Percentiles rank a stretch among this genome's conserved stretches.
Conservation (phyloP, 345 rosid species). For the Eutrema heterophyllum region DNA sequence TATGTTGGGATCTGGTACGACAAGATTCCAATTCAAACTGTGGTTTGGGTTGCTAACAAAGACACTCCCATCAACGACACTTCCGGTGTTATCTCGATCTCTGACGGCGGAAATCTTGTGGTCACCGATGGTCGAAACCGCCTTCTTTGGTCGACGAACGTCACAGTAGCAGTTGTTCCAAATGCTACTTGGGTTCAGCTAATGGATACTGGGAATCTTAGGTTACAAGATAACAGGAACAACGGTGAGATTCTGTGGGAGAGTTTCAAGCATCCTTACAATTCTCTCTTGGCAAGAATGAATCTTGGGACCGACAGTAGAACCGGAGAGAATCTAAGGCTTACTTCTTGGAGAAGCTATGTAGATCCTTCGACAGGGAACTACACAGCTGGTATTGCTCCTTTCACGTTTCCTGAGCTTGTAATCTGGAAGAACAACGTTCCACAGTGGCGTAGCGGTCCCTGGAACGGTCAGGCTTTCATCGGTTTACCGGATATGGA, state of each 20-base stretch:
- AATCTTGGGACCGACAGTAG: slow-evolving; percentile 19
- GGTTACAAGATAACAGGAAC: slow-evolving; percentile 24
- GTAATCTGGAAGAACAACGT: slow-evolving; percentile 40
- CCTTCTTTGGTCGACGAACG: slow-evolving; percentile 53
- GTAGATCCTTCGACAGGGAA: slow-evolving; percentile 53
- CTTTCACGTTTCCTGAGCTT: slow-evolving; percentile 30
- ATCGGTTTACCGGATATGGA: slow-evolving; percentile 31
- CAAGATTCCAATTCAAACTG: slow-evolving; percentile 15
- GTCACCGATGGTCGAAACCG: slow-evolving; percentile 33
- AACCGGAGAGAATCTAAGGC: slow-evolving; percentile 25
- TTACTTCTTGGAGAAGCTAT: slow-evolving; percentile 49
- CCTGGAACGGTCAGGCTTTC: slow-evolving; percentile 53
- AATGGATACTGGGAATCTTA: slow-evolving; percentile 48
- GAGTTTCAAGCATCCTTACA: slow-evolving; percentile 45
- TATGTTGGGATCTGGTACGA: slow-evolving; percentile 59
- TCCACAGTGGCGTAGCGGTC: slow-evolving; percentile 49
- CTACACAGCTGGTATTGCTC: slow-evolving; percentile 35
- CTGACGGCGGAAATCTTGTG: slow-evolving; percentile 45
- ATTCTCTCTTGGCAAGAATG: slow-evolving; percentile 39
- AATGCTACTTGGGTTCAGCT: slow-evolving; percentile 39
- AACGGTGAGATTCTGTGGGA: slow-evolving; percentile 44
- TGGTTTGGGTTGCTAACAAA: slow-evolving; percentile 57
- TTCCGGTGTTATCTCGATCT: slow-evolving; percentile 41
- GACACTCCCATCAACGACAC: slow-evolving; percentile 40
- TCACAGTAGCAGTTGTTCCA: slow-evolving; percentile 13